Base-by-base conservation (phyloP, 176 grass and related monocot genomes). In the Aegilops sharonensis region DNA sequence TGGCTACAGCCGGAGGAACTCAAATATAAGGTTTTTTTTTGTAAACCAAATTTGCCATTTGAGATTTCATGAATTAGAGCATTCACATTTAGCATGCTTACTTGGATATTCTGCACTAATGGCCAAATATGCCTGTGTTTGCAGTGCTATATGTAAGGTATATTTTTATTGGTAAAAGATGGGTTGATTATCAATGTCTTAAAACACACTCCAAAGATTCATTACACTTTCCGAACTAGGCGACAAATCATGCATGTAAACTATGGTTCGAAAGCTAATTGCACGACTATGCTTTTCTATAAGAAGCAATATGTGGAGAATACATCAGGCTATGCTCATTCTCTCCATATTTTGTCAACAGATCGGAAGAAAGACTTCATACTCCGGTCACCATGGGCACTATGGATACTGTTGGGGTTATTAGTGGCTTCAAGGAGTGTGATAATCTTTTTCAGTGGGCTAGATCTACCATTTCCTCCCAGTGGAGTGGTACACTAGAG, bases 401-500 rank as follows among this genome's bases (percentile, higher is more conserved):
- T 7, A 30, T 31, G 0, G 27, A 66, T 31, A 15, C 12, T 70
- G 2, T 47, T 34, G 57, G 5, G 15, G 23, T 73, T 1, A 62
- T 45, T 21, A 7, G n/a, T 8, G 68, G 52, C 5, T 9, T 74
- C 6, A 84, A 32, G 2, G 32, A 29, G 34, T 39, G 35, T 56
- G 34, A 0, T 5, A 5, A 23, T 75, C 43, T 84, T 2, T 65
- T 84, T 47, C 71, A 65, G 4, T 67, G 30, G 61, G 83, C 40
- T 8, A 29, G 3, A 27, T 85, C 20, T 8, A 30, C 1, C 15
- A 30, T 30, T 34, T 35, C 3, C 3, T 68, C 30, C 0, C 6
- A 6, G 1, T 9, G 2, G 11, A 77, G 6, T 0, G 8, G 1
- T 11, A 11, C 7, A 3, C 2, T 25, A 0, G 20, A 24, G 8